Evolutionary conservation across 2,329 filamentous ascomycete species (phyloP), one percentile per base, ranked within the genome.

Genomic region (Ascochyta koolunga): DNA sequence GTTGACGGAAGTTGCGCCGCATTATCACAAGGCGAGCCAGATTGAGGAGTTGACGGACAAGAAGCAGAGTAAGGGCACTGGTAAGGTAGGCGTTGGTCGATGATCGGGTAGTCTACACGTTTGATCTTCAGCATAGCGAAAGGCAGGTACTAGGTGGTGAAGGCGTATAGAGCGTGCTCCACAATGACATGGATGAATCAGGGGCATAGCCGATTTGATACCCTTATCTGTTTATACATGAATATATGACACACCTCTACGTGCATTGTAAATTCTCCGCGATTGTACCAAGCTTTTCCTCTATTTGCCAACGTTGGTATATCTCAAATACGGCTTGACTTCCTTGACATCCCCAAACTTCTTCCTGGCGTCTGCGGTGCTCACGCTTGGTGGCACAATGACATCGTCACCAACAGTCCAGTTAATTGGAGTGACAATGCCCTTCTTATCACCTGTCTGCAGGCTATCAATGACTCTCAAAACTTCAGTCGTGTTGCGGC

Each of bases 11-110:
- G 86, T 95, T 56, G 95, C 95, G 58, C 93, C 93, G 58, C 95
- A 98, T 78, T 96, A 92, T 70, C 91, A 97, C 74, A 97, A 96
- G 78, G 89, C 90, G 78, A 89, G 91, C 77, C 92, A 97, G 70
- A 74, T 97, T 35, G 93, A 97, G 68, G 87, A 91, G 1, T 70
- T 83, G 68, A 89, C 91, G 55, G 90, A 85, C 78, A 96, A 91
- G 76, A 82, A 89, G 77, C 84, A 86, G 0, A 90, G 82, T 78
- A 1, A 74, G 80, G 54, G 81, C 80, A 5, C 76, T 70, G 15
- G 55, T 2, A 47, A 38, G 18, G 52, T 50, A 21, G 47, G 52
- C 15, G 21, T 27, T 19, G 47, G 32, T 32, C 46, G 52, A 32
- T 46, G 32, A 29, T 7, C 1, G 9, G 9, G 13, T 31, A 8